phyloP scores from a whole-genome alignment of 192 early-diverging fungal genomes.

The Podila verticillata region DNA sequence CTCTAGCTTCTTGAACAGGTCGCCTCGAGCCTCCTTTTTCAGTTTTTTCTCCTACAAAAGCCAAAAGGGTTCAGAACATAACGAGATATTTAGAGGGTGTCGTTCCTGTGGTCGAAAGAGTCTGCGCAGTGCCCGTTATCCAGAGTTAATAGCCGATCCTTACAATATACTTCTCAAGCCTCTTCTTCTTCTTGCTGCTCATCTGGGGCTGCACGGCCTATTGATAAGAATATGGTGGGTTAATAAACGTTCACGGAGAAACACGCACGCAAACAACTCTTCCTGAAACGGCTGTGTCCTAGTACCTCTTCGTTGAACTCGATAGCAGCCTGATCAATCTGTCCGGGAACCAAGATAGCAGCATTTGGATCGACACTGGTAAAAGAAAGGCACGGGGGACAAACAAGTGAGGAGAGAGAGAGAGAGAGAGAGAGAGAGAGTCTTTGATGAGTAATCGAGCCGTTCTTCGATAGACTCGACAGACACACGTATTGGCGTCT shows the following conservation, averaged over 20 bases:
- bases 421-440: no score
- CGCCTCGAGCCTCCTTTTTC: constrained; percentile 80
- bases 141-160: no score
- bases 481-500: neutral
- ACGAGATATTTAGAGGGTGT: neutral
- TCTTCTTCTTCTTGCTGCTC: constrained; percentile 80
- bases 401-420: neutral
- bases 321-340: constrained; percentile 15
- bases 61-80: no score
- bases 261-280: neutral
- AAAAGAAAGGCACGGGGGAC: neutral
- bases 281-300: no score
- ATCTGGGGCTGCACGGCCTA: constrained; percentile 53
- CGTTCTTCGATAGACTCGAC: neutral
- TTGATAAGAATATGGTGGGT: neutral
- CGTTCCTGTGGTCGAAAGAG: no score
- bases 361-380: constrained; percentile 47
- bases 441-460: neutral
- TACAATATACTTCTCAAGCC: constrained; percentile 84
- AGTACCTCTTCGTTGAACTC: constrained; percentile 33
- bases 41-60: constrained; percentile 75
- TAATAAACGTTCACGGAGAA: neutral
- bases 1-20: constrained; percentile 69
- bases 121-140: neutral
- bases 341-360: constrained; percentile 31